phyloP scores from a whole-genome alignment of 768 basidiomycete species.

The Psilocybe azurescens region DNA sequence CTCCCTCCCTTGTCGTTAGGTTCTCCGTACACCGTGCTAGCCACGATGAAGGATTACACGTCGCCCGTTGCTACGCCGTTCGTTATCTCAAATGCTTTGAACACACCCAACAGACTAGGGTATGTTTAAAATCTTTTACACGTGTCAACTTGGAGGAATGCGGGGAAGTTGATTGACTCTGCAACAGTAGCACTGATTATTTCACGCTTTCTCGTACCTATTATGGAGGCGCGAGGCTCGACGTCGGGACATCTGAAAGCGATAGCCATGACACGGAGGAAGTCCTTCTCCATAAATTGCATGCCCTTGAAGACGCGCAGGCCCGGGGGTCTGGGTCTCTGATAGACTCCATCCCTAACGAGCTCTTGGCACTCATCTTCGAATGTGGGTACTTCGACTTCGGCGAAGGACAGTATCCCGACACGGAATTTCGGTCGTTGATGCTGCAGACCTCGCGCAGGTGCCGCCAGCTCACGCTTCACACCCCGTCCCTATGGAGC shows the following conservation, averaged over 20 bases:
- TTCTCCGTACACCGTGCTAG: neutral
- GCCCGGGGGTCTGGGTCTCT: conserved; percentile 5
- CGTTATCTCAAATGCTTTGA: conserved; percentile 22
- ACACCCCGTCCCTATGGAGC: conserved; percentile 39
- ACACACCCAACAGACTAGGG: conserved; percentile 21
- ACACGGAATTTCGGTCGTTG: conserved; percentile 23
- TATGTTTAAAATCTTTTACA: conserved; percentile 12
- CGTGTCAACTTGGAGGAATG: conserved; percentile 2
- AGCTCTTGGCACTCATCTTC: conserved; percentile 33
- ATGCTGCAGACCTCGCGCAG: conserved; percentile 27
- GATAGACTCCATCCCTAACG: conserved; percentile 34
- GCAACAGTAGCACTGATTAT: conserved; percentile 17
- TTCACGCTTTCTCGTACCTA: conserved; percentile 16
- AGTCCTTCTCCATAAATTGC: conserved; percentile 6
- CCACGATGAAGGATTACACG: conserved; percentile 18
- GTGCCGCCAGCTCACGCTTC: conserved; percentile 27
- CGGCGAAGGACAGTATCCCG: conserved; percentile 14
- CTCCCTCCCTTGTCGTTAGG: conserved; percentile 1
- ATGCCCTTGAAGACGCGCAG: neutral
- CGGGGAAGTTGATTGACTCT: neutral
- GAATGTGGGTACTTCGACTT: conserved; percentile 30
- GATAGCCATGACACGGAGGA: conserved; percentile 1
- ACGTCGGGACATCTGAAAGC: neutral
- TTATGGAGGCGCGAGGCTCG: neutral
- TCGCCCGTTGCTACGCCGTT: conserved; percentile 21